Percentiles rank a stretch among this genome's conserved stretches.
Conservation (phyloP, 208 protist species). For the Trypanosoma platydactyli region DNA sequence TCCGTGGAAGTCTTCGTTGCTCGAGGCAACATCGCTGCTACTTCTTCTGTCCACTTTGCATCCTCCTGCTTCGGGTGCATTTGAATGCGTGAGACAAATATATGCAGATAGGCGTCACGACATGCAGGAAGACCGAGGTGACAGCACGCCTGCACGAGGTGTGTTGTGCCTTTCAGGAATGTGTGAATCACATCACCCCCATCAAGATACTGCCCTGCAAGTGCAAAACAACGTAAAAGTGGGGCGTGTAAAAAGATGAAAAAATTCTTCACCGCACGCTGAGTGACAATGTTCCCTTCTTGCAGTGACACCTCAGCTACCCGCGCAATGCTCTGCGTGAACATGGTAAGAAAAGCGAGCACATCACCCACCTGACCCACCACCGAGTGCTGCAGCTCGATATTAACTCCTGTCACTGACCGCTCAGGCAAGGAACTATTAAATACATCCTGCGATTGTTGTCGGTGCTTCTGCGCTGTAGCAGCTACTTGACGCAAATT, state of each 20-base stretch:
- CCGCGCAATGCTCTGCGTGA: constrained; percentile 38
- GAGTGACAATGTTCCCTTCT: background rate
- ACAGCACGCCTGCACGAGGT: constrained; percentile 53
- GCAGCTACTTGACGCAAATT: background rate
- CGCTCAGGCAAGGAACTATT: background rate
- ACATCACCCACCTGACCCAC: constrained; percentile 7
- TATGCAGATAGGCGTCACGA: constrained; percentile 46
- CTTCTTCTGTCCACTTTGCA: constrained; percentile 3
- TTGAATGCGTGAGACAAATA: constrained; percentile 36
- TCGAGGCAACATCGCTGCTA: background rate
- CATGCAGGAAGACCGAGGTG: constrained; percentile 33
- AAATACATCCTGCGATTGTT: background rate
- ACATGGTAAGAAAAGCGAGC: constrained; percentile 43
- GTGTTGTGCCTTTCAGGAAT: constrained; percentile 40
- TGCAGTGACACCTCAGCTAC: constrained; percentile 22
- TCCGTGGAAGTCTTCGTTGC: background rate
- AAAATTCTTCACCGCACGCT: constrained; percentile 7
- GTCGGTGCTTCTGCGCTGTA: too few species aligned
- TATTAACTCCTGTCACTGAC: background rate
- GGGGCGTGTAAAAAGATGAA: constrained; percentile 30
- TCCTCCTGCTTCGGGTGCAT: constrained; percentile 6
- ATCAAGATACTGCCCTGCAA: constrained; percentile 20
- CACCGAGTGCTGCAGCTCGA: background rate
- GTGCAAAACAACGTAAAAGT: constrained; percentile 29
- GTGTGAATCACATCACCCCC: constrained; percentile 52